A percentile compares a stretch with the other conserved stretches of the same genome.
These are phyloP conservation scores for Termitomyces sp. DNA, from an alignment of 768 basidiomycete species.

Conservation along the genomic window DNA sequence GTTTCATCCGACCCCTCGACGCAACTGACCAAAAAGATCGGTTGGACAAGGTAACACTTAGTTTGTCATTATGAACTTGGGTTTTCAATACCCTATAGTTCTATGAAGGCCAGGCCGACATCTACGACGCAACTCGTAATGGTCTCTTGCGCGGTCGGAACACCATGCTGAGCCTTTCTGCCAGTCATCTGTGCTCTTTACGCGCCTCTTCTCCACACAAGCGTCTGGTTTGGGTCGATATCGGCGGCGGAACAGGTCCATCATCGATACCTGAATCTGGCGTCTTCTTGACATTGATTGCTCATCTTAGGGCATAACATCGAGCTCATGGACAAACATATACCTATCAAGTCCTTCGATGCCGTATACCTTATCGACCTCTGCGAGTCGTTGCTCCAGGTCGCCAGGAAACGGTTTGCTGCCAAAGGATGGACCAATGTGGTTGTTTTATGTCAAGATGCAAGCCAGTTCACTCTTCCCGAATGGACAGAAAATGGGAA, in stretches of 20 bases:
- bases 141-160: slow-evolving; percentile 62
- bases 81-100: slow-evolving; percentile 31
- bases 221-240: slow-evolving; percentile 70
- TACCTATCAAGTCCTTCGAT: slow-evolving; percentile 56
- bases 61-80: background rate
- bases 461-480: slow-evolving; percentile 59
- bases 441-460: slow-evolving; percentile 68
- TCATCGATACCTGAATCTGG: background rate
- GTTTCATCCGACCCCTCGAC: slow-evolving; percentile 40
- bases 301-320: slow-evolving; percentile 43
- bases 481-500: slow-evolving; percentile 40
- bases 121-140: slow-evolving; percentile 66
- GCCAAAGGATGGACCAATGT: slow-evolving; percentile 72
- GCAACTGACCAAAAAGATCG: slow-evolving; percentile 35
- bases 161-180: slow-evolving; percentile 67
- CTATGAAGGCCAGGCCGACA: slow-evolving; percentile 63
- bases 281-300: background rate
- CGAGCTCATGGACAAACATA: slow-evolving; percentile 63
- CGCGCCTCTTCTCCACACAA: slow-evolving; percentile 32
- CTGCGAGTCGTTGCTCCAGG: slow-evolving; percentile 64
- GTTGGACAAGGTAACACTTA: slow-evolving; percentile 34
- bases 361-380: slow-evolving; percentile 70
- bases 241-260: slow-evolving; percentile 65
- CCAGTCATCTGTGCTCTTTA: slow-evolving; percentile 53
- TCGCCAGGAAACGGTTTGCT: slow-evolving; percentile 64